Conservation (phyloP, 2,329 filamentous ascomycete species). For the Paecilomyces niveus region DNA sequence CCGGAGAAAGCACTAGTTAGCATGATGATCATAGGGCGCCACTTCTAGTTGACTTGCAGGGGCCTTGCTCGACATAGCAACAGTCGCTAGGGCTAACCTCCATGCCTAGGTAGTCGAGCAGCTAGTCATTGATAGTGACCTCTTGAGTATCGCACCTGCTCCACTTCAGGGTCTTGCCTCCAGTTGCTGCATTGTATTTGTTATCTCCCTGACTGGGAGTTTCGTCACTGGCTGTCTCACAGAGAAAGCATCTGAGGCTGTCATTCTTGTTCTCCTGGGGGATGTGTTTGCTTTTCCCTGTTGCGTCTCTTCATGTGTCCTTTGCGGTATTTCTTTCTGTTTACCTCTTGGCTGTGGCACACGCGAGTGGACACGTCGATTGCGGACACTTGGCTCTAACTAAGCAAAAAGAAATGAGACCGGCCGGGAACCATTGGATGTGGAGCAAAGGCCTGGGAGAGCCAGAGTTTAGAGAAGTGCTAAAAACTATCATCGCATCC, state of each 20-base stretch:
- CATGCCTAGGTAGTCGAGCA: neutral
- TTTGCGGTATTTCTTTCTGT: neutral
- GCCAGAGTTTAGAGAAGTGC: neutral
- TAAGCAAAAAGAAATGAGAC: constrained; percentile 17
- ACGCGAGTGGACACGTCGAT: neutral
- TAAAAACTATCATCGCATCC: too few species aligned
- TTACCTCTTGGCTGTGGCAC: neutral
- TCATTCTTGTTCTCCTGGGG: too few species aligned
- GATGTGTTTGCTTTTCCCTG: too few species aligned
- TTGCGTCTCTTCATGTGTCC: neutral
- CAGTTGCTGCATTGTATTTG: neutral
- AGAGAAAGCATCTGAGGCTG: neutral
- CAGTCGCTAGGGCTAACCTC: neutral
- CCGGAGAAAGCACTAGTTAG: neutral
- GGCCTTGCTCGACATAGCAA: neutral
- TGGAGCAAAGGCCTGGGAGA: constrained; percentile 5
- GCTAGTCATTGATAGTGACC: neutral
- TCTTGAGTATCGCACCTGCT: neutral
- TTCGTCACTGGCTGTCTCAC: neutral
- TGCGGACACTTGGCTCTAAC: neutral
- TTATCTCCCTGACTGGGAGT: neutral
- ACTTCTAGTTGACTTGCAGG: neutral
- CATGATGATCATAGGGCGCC: neutral
- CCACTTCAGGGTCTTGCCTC: neutral
- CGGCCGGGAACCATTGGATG: constrained; percentile 14